A percentile compares a stretch with the other conserved stretches of the same genome.
Conservation (phyloP, 208 protist species). For the Zelonia costaricensis region DNA sequence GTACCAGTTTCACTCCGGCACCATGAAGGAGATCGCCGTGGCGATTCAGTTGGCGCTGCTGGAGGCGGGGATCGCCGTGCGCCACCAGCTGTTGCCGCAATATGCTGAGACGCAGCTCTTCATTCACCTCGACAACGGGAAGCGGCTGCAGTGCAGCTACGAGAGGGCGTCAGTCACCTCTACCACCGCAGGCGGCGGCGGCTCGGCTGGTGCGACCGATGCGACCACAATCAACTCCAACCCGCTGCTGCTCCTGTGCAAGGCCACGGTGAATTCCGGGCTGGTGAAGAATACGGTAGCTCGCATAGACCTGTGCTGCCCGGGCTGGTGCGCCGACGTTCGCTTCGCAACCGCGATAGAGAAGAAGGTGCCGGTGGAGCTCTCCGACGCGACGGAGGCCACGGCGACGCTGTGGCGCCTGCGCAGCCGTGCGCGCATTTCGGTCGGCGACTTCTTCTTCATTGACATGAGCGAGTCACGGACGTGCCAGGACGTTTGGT, state of each 20-base stretch:
- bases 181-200: too few species aligned
- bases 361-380: background rate
- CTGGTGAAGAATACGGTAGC: conserved; percentile 2
- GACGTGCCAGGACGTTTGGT: conserved; percentile 14
- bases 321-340: conserved; percentile 43
- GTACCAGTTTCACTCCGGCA: conserved; percentile 24
- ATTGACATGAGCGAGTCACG: conserved; percentile 9
- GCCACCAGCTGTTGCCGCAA: background rate
- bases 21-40: background rate
- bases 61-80: conserved; percentile 1
- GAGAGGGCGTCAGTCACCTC: too few species aligned
- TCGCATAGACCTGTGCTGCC: conserved; percentile 30
- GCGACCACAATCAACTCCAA: too few species aligned
- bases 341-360: conserved; percentile 36
- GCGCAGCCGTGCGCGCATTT: conserved; percentile 15
- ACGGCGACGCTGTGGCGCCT: background rate
- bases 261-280: background rate
- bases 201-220: too few species aligned
- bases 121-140: conserved; percentile 3
- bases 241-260: conserved; percentile 1
- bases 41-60: conserved; percentile 19
- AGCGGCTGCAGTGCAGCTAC: conserved; percentile 7
- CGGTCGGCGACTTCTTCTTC: conserved; percentile 18
- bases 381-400: background rate
- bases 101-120: background rate